phyloP scores from a whole-genome alignment of 2,329 filamentous ascomycete species.

The Alternaria sp. region DNA sequence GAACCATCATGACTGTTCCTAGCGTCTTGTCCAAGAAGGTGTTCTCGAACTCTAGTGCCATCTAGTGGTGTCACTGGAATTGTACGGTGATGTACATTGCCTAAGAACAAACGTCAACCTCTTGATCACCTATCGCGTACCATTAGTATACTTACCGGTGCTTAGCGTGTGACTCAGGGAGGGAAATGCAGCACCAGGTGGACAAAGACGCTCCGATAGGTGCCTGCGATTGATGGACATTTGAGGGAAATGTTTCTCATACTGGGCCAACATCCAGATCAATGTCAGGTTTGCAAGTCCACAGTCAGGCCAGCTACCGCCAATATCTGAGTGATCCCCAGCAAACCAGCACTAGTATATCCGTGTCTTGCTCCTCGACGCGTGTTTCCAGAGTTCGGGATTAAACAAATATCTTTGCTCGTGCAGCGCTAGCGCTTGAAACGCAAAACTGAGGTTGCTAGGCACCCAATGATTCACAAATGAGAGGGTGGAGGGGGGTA shows the following conservation, averaged over 20 bases:
- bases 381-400: neutral
- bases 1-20: too few species aligned
- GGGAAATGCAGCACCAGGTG: too few species aligned
- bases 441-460: fast-evolving
- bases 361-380: fast-evolving
- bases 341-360: neutral
- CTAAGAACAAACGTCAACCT: too few species aligned
- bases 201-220: too few species aligned
- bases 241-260: fast-evolving
- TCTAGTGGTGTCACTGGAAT: too few species aligned
- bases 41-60: too few species aligned
- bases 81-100: too few species aligned
- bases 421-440: neutral
- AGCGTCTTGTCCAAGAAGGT: too few species aligned
- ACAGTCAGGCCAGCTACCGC: neutral
- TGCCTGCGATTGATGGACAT: fast-evolving
- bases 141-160: too few species aligned
- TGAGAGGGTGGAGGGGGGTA: neutral
- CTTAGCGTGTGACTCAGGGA: too few species aligned
- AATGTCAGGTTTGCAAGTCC: neutral
- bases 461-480: neutral
- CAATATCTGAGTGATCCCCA: neutral
- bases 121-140: too few species aligned
- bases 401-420: neutral
- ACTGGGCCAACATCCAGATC: neutral